Evolutionary conservation across 2,329 filamentous ascomycete species (phyloP).

Genomic region (Stenocarpella maydis): DNA sequence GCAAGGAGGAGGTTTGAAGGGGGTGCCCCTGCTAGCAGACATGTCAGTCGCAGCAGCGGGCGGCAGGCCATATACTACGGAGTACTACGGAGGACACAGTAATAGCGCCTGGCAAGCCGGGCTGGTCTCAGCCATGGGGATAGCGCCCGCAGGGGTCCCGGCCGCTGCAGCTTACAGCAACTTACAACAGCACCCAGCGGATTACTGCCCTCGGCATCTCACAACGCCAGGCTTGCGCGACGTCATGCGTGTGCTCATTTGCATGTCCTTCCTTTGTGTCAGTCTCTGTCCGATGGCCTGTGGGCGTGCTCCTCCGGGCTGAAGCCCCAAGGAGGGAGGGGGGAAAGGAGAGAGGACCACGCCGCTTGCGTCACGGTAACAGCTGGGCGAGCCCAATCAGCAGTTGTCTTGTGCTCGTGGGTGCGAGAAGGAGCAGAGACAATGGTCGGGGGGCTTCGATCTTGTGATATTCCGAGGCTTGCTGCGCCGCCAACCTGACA

Average conservation of each 20-base stretch:
- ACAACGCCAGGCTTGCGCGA: not conserved
- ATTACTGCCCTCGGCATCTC: conserved; percentile 8
- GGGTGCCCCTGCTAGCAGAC: conserved; percentile 26
- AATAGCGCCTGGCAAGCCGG: no score
- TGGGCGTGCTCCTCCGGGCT: no score
- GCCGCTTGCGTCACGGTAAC: not conserved
- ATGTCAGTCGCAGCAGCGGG: not conserved
- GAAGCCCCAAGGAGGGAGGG: no score
- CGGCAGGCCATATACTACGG: no score
- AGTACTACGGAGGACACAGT: no score
- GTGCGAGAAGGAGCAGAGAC: not conserved
- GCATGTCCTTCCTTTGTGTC: not conserved
- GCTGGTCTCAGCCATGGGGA: no score
- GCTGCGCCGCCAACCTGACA: conserved; percentile 10
- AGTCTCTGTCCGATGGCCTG: not conserved
- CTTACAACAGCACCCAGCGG: not conserved
- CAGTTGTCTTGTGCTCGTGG: not conserved
- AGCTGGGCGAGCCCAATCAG: not conserved
- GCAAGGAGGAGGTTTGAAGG: not conserved
- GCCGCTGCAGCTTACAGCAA: not conserved
- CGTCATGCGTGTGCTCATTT: not conserved
- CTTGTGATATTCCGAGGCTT: conserved; percentile 18
- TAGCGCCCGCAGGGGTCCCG: conserved; percentile 6
- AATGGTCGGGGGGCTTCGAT: not conserved
- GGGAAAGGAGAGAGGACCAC: no score